Conservation (phyloP, 2,329 filamentous ascomycete genomes). For the Stemphylium vesicarium region DNA sequence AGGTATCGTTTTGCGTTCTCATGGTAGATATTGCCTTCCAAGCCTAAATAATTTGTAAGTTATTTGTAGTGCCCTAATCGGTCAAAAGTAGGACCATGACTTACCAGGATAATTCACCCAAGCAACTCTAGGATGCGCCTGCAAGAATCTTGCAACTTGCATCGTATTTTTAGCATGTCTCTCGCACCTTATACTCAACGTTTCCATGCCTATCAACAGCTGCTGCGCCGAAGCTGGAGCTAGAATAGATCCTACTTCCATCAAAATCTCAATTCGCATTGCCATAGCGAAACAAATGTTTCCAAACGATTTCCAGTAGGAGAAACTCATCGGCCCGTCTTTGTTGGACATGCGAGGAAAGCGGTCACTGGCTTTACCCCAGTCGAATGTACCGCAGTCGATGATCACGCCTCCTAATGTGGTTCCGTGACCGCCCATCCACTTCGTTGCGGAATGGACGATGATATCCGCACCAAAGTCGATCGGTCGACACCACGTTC, state of each 20-base stretch:
- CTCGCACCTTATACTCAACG: constrained; percentile 29
- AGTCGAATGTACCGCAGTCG: constrained; percentile 37
- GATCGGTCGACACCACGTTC: constrained; percentile 29
- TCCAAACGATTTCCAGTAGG: neutral
- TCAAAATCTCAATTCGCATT: constrained; percentile 29
- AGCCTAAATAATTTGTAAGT: neutral
- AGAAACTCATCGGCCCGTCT: neutral
- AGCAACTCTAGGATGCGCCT: constrained; percentile 26
- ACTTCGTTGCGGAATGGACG: constrained; percentile 36
- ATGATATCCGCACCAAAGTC: constrained; percentile 35
- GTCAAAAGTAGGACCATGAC: neutral
- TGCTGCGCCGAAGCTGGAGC: constrained; percentile 25
- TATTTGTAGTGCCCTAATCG: neutral
- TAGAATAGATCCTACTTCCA: constrained; percentile 31
- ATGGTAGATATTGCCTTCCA: constrained; percentile 29
- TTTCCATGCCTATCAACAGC: constrained; percentile 26
- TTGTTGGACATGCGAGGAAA: constrained; percentile 26
- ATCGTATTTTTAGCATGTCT: constrained; percentile 31
- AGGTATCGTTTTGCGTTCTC: constrained; percentile 24
- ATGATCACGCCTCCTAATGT: constrained; percentile 36
- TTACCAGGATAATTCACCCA: constrained; percentile 38
- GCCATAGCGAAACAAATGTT: neutral
- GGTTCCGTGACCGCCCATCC: constrained; percentile 41
- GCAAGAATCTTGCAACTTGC: constrained; percentile 29
- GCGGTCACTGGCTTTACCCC: constrained; percentile 23